Conservation (phyloP, 345 rosid species). For the Theobroma cacao region DNA sequence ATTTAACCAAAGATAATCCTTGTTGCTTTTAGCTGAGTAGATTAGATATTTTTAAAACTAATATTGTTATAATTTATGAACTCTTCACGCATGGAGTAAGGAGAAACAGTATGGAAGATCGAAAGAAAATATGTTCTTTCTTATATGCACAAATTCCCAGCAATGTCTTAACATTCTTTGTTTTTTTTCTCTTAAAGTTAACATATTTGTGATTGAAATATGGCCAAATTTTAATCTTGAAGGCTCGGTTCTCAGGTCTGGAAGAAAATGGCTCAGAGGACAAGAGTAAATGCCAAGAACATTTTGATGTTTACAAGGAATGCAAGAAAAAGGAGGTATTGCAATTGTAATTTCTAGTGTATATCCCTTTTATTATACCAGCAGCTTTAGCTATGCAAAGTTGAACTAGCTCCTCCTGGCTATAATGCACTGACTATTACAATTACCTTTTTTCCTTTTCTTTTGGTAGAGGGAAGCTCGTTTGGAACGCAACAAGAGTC, state of each 20-base stretch:
- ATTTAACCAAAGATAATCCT: not conserved
- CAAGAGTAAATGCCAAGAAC: constrained; percentile 91
- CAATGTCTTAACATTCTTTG: not conserved
- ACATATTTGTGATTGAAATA: not conserved
- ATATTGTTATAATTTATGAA: not conserved
- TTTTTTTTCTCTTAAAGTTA: not conserved
- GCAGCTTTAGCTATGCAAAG: not conserved
- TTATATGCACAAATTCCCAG: not conserved
- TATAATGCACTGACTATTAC: not conserved
- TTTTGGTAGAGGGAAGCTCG: constrained; percentile 83
- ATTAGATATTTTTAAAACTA: not conserved
- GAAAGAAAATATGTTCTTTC: not conserved
- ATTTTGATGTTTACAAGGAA: constrained; percentile 90
- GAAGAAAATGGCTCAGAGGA: constrained; percentile 81
- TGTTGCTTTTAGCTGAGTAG: not conserved
- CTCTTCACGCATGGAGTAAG: not conserved
- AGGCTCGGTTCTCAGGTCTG: constrained; percentile 54
- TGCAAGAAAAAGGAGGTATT: constrained; percentile 94
- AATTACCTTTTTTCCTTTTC: not conserved
- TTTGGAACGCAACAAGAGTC: constrained; percentile 76
- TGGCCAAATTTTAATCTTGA: not conserved
- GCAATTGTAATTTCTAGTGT: not conserved
- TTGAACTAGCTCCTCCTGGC: not conserved
- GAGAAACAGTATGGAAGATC: not conserved
- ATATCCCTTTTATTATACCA: not conserved